Evolutionary conservation across 306 rosid species (phyloP).

Genomic region (Corylus avellana): DNA sequence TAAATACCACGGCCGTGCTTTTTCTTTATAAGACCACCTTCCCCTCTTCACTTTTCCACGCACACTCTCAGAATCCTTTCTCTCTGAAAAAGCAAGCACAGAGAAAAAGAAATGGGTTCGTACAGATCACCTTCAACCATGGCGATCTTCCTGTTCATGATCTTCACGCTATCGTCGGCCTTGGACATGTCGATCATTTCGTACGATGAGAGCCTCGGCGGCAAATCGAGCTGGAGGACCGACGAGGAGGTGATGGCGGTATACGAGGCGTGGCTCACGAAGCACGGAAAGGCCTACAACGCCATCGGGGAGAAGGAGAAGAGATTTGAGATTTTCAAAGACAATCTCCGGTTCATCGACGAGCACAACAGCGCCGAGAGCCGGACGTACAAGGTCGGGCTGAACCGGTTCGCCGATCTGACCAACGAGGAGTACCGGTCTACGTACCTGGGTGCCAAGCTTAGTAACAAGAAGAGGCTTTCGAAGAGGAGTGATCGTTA

Average conservation of each 20-base stretch:
- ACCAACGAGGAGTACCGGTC: conserved; percentile 83
- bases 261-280: conserved; percentile 70
- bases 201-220: conserved; percentile 41
- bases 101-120: conserved; percentile 44
- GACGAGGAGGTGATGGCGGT: conserved; percentile 60
- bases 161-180: conserved; percentile 55
- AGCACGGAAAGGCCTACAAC: conserved; percentile 66
- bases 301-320: conserved; percentile 65
- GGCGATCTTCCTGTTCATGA: conserved; percentile 32
- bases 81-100: background rate
- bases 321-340: conserved; percentile 84
- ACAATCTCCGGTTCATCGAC: conserved; percentile 76
- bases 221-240: conserved; percentile 39
- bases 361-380: conserved; percentile 47
- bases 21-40: conserved; percentile 41
- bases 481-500: conserved; percentile 48
- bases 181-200: conserved; percentile 70
- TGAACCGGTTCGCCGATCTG: conserved; percentile 88
- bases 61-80: background rate
- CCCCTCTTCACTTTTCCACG: conserved; percentile 18
- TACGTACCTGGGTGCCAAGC: conserved; percentile 57
- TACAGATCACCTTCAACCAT: conserved; percentile 27
- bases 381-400: conserved; percentile 59
- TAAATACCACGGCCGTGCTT: background rate
- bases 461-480: conserved; percentile 37